Percentiles rank a stretch among this genome's conserved stretches.
These are phyloP conservation scores for Stipa capillata DNA, from an alignment of 176 grass and related monocot genomes.

Conservation along the genomic window DNA sequence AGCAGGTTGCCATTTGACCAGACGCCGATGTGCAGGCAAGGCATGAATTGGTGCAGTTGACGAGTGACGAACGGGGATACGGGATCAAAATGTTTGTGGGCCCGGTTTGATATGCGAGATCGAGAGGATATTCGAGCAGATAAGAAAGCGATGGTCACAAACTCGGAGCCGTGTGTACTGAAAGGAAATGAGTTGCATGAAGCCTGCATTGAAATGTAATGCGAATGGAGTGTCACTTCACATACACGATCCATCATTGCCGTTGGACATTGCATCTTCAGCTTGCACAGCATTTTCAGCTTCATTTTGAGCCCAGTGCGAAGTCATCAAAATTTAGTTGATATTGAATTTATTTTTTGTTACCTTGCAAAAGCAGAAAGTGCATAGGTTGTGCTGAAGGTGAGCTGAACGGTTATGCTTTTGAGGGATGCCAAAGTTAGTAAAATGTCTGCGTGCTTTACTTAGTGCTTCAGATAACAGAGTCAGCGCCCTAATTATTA, in stretches of 20 bases:
- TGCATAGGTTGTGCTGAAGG: background rate
- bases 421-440: background rate
- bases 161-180: background rate
- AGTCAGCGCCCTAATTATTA: conserved; percentile 4
- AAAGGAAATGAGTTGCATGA: background rate
- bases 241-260: no score
- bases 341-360: background rate
- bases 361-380: background rate
- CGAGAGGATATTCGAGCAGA: background rate
- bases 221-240: no score
- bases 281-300: background rate
- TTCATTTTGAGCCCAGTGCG: background rate
- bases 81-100: background rate
- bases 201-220: background rate
- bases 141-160: conserved; percentile 24
- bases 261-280: background rate
- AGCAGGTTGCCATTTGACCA: conserved; percentile 5
- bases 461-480: conserved; percentile 6
- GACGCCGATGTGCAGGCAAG: background rate
- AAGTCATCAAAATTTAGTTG: no score
- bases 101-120: conserved; percentile 13
- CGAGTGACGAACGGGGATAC: background rate
- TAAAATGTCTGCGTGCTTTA: conserved; percentile 12
- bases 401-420: background rate
- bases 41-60: background rate